Base-by-base conservation (phyloP, 495 filamentous ascomycete genomes). In the Aspergillus incahuasiensis region DNA sequence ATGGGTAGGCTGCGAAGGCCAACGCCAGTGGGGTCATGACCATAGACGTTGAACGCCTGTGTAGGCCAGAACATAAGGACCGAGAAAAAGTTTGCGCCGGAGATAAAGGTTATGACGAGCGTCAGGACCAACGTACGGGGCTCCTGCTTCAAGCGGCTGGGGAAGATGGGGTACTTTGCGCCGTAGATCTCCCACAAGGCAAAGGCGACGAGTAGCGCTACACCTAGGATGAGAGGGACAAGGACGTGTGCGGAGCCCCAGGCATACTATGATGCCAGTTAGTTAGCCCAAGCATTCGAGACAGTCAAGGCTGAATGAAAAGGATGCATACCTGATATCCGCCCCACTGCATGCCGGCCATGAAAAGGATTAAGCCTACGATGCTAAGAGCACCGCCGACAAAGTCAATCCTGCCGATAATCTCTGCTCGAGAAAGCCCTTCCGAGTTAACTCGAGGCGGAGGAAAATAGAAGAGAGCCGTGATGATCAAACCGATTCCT, bases 1-100 rank as follows among this genome's bases (percentile, higher is more conserved):
- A 87, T 77, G 5, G 86, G 84, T 16, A 89, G 47, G 55, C 85
- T 85, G 54, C 86, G 80, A 53, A 89, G 60, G 30, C 86, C 86
- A 45, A 88, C 79, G n/a, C 71, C 79, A 18, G 85, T 65, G 5
- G 86, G 85, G 54, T 87, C 81, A 54, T 88, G 83, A 13, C 85
- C 86, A 56, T 87, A 89, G 8, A 88, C 83, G 61, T 89, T 89
- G 74, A 84, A 88, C 1, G 85, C 82, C 68, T 89, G 80, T 0
- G 83, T 86, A 0, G 86, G 86, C 86, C 86, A 89, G 60, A 89
- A 84, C 67, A 89, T 79, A 22, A 89, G 64, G 3, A 88, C 81
- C 13, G 84, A 84, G 71, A 89, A 88, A 77, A 89, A 89, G 64
- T 89, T 89, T 52, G 85, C 83, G 9, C 86, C 86, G 8, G 79